Percentiles rank a stretch among this genome's conserved stretches.
Conservation (phyloP, 176 grass and related monocot genomes). For the Rhynchospora pubera region DNA sequence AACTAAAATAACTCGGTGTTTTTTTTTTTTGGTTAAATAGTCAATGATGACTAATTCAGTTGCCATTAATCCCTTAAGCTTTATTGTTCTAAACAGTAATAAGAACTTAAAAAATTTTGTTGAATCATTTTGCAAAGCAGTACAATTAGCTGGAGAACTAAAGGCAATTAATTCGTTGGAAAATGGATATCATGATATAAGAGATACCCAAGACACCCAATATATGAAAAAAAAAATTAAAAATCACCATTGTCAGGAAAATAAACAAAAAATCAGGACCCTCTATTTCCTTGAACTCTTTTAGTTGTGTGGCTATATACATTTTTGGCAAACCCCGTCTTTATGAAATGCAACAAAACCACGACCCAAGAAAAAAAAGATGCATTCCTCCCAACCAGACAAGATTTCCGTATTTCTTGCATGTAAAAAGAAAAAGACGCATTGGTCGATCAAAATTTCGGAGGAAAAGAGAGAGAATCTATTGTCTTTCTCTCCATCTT, state of each 20-base stretch:
- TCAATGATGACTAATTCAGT: no score
- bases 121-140: background rate
- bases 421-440: background rate
- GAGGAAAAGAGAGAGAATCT: conserved; percentile 3
- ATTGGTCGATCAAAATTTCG: conserved; percentile 1
- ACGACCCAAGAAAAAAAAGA: background rate
- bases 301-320: conserved; percentile 7
- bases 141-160: background rate
- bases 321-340: background rate
- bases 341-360: background rate
- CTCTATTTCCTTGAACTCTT: conserved; percentile 7
- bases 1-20: no score
- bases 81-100: background rate
- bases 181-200: background rate
- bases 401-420: background rate
- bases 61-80: background rate
- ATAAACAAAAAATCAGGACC: background rate
- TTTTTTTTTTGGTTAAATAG: no score
- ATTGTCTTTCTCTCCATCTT: background rate
- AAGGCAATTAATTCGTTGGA: background rate
- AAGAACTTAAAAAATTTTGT: background rate
- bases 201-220: background rate
- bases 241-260: background rate
- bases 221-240: background rate
- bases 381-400: background rate